Evolutionary conservation across 257 asterid species (phyloP).

Genomic region (Scutellaria barbata): DNA sequence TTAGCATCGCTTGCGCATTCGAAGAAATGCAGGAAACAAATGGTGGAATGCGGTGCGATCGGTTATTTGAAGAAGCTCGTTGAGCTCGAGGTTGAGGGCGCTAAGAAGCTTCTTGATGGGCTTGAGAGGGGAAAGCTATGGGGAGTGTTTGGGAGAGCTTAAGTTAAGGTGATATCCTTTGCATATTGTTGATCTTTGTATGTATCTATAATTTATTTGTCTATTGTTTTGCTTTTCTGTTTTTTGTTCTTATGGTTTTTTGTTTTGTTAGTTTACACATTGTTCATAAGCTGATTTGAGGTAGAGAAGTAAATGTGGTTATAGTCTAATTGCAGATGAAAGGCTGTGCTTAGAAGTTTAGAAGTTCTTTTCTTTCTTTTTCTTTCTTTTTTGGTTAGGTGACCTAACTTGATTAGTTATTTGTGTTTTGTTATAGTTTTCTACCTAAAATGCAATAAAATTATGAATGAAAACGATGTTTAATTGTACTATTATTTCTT

Average conservation of each 20-base stretch:
- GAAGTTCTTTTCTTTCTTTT: background rate
- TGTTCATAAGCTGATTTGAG: constrained; percentile 48
- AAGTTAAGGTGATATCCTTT: constrained; percentile 21
- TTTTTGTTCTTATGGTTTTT: constrained; percentile 1
- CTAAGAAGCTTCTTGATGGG: constrained; percentile 74
- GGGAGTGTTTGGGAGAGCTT: constrained; percentile 65
- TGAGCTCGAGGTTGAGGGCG: constrained; percentile 69
- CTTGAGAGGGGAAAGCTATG: constrained; percentile 71
- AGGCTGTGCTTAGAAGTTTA: constrained; percentile 29
- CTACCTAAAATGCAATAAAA: constrained; percentile 34
- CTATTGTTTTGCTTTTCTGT: constrained; percentile 23
- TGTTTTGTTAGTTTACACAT: constrained; percentile 37
- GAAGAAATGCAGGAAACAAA: constrained; percentile 74
- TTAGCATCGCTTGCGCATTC: constrained; percentile 57
- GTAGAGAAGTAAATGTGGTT: constrained; percentile 40
- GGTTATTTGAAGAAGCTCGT: constrained; percentile 69
- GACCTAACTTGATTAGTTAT: constrained; percentile 44
- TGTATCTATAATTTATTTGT: constrained; percentile 40
- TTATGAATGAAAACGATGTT: constrained; percentile 31
- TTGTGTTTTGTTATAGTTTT: constrained; percentile 26
- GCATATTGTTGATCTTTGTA: constrained; percentile 33
- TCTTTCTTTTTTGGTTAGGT: constrained; percentile 39
- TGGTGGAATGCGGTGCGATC: constrained; percentile 68
- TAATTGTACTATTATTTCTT: constrained; percentile 10
- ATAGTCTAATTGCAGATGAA: constrained; percentile 41